Base-by-base conservation (phyloP, 129 eudicot species). In the Heracleum sosnowskyi region DNA sequence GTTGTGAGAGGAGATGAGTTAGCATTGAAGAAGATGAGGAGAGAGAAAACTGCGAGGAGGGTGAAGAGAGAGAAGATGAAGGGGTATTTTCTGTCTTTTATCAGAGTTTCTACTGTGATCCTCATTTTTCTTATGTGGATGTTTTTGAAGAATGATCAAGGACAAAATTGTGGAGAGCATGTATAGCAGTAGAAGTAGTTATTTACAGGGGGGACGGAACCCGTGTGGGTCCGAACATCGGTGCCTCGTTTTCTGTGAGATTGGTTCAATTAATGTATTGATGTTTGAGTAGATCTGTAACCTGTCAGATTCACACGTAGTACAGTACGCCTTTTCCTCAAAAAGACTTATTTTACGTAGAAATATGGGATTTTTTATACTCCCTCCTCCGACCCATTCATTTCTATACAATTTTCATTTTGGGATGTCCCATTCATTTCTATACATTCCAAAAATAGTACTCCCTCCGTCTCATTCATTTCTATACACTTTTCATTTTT, bases 1-100 rank as follows among this genome's bases (percentile, higher is more conserved):
- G 45, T 69, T 55, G 40, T 20, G 40, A 64, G 63, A n/a, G 87
- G 84, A 74, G 83, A 73, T 33, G 79, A 63, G 15, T 81, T 68
- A 24, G 87, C 76, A 69, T 72, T 69, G 77, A 82, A 76, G 71
- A 88, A 57, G 86, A 88, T 78, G 79, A 88, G 20, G 46, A 81
- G 81, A 39, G 80, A 62, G 79, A 80, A 75, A 45, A 80, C 11
- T 31, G 75, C 41, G 77, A 88, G 79, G 42, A 85, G 55, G 73
- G 79, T 46, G 74, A 86, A 86, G 81, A 88, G 82, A 31, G 81
- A 73, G 82, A 88, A 73, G 16, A 86, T 55, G 80, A 88, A 88
- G 0, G 89, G 87, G 85, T 81, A 85, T 41, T 88, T 88, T 57
- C 81, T 79, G 20, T 83, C 87, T 41, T 77, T 84, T 41, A 85